phyloP scores from a whole-genome alignment of 768 basidiomycete species.

The Paxillus involutus region DNA sequence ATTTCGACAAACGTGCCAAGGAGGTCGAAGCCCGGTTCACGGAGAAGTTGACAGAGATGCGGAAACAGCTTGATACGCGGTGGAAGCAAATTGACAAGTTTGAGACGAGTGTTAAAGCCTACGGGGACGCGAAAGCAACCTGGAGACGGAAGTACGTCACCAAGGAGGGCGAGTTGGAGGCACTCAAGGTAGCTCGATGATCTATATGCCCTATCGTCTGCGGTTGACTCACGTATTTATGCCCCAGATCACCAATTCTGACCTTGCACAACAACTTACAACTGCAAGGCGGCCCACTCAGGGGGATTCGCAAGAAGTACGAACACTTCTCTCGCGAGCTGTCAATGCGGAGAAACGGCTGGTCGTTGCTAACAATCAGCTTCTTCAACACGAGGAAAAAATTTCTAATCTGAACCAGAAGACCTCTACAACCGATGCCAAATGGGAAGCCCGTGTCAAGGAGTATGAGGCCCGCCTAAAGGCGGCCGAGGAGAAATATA shows the following conservation, averaged over 20 bases:
- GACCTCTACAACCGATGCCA: constrained; percentile 69
- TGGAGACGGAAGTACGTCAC: constrained; percentile 83
- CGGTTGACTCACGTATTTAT: background rate
- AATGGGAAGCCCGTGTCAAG: constrained; percentile 94
- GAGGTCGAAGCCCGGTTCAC: constrained; percentile 71
- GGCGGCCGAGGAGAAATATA: constrained; percentile 87
- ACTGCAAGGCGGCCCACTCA: constrained; percentile 58
- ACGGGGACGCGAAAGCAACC: constrained; percentile 74
- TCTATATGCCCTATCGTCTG: background rate
- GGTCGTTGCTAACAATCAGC: constrained; percentile 82
- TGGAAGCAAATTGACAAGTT: constrained; percentile 95
- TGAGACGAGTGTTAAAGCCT: constrained; percentile 79
- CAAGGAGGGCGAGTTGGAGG: constrained; percentile 90
- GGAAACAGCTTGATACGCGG: constrained; percentile 82
- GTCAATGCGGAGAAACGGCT: constrained; percentile 86
- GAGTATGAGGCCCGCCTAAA: constrained; percentile 84
- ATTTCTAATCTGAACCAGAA: constrained; percentile 72
- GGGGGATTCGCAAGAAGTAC: constrained; percentile 67
- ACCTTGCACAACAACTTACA: constrained; percentile 70
- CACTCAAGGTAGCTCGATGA: constrained; percentile 61
- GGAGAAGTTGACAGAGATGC: constrained; percentile 76
- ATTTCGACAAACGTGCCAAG: constrained; percentile 85
- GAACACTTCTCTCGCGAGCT: constrained; percentile 69
- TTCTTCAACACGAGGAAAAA: constrained; percentile 82
- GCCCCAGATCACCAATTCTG: constrained; percentile 65